A percentile compares a stretch with the other conserved stretches of the same genome.
Evolutionary conservation across 2,329 filamentous ascomycete species (phyloP).

Genomic region (Ceratocystis lukuohia): DNA sequence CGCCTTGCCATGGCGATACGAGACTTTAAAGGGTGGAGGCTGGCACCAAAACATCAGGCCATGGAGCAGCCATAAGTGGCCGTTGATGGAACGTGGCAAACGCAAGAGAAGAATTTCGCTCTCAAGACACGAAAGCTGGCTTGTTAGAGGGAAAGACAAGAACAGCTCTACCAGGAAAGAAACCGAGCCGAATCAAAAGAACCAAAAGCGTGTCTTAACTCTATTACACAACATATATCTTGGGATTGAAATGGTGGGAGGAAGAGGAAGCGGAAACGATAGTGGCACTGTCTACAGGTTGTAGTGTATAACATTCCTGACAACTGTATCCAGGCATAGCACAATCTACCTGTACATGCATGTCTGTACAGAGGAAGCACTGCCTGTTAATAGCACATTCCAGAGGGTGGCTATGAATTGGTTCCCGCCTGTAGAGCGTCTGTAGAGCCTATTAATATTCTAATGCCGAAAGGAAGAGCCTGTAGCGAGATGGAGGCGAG

Average conservation of each 20-base stretch:
- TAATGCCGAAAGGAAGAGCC: neutral
- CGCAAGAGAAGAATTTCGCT: neutral
- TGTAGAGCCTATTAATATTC: neutral
- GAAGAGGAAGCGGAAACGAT: neutral
- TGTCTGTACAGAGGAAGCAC: neutral
- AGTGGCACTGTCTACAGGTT: neutral
- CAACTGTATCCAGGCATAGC: neutral
- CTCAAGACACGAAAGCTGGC: neutral
- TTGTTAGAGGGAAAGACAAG: slow-evolving; percentile 3
- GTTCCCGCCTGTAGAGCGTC: neutral
- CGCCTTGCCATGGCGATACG: neutral
- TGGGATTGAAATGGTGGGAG: neutral
- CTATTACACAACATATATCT: neutral
- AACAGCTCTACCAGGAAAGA: neutral
- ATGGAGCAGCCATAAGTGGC: neutral
- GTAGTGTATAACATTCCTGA: neutral
- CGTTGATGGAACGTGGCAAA: neutral
- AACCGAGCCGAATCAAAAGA: neutral
- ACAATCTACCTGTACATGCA: neutral
- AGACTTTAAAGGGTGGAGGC: neutral
- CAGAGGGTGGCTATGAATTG: neutral
- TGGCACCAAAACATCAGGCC: neutral
- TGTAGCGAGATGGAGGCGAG: neutral
- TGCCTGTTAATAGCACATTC: neutral
- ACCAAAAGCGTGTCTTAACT: neutral